These are phyloP conservation scores for Citrullus amarus DNA, from an alignment of 306 rosid species.

Conservation along the genomic window DNA sequence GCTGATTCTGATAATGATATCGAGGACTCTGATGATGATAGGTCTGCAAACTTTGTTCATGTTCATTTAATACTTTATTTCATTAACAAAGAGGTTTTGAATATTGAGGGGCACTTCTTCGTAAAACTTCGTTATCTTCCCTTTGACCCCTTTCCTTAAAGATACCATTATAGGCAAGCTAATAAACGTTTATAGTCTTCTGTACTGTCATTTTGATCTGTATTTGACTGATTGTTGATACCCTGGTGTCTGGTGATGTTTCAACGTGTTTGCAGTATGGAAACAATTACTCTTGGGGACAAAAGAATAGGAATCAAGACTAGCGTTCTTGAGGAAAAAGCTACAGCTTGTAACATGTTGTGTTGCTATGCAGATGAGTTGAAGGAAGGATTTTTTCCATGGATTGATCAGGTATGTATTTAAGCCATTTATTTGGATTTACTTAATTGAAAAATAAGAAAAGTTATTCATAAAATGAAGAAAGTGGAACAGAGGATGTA, in stretches of 20 bases:
- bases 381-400: constrained; percentile 93
- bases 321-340: constrained; percentile 91
- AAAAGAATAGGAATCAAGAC: constrained; percentile 95
- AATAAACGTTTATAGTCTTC: not conserved
- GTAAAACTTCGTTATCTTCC: not conserved
- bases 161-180: not conserved
- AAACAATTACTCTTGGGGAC: constrained; percentile 93
- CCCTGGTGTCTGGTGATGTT: not conserved
- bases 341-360: constrained; percentile 95
- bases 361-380: constrained; percentile 96
- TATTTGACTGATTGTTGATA: constrained; percentile 4
- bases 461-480: not conserved
- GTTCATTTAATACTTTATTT: not conserved
- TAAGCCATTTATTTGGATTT: not conserved
- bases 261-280: constrained; percentile 57
- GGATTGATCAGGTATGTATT: constrained; percentile 87
- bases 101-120: not conserved
- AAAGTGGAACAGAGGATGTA: not conserved
- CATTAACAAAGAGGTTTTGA: not conserved
- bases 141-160: not conserved
- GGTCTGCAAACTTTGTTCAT: constrained; percentile 28
- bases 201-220: constrained; percentile 4
- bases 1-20: constrained; percentile 78
- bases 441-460: not conserved
- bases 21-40: constrained; percentile 76